These are phyloP conservation scores for Diddensiella transvaalensis DNA, from an alignment of 805 yeast genomes.

Conservation along the genomic window DNA sequence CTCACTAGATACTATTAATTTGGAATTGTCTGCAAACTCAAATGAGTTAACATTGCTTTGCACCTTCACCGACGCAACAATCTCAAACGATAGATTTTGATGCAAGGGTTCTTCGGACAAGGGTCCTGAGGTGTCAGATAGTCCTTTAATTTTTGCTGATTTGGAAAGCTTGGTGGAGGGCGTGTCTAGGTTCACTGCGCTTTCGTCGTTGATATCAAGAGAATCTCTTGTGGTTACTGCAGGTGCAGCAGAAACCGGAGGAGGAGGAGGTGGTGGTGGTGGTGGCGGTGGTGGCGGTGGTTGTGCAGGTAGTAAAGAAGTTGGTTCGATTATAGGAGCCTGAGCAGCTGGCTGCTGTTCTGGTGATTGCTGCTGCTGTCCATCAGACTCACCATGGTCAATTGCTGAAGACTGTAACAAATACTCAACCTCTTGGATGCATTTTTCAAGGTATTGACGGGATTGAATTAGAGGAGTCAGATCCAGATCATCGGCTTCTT, in stretches of 20 bases:
- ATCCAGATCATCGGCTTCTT: constrained; percentile 16
- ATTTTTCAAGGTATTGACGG: constrained; percentile 32
- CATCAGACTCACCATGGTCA: constrained; percentile 16
- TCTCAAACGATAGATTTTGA: no score
- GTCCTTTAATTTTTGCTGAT: not conserved
- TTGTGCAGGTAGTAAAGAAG: constrained; percentile 6
- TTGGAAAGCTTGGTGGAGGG: constrained; percentile 10
- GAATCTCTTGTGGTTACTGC: not conserved
- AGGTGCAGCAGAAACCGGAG: constrained; percentile 5
- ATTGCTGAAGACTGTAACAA: constrained; percentile 27
- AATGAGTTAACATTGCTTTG: no score
- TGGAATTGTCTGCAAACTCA: no score
- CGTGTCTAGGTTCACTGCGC: constrained; percentile 8
- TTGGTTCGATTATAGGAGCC: constrained; percentile 1
- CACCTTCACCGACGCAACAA: no score
- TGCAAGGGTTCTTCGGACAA: no score
- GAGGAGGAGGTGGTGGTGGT: not conserved
- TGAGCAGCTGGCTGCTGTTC: not conserved
- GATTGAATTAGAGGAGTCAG: constrained; percentile 26
- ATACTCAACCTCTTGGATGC: constrained; percentile 36
- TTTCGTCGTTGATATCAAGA: constrained; percentile 6
- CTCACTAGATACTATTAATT: no score
- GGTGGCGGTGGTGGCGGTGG: constrained; percentile 6
- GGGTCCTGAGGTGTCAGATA: no score
- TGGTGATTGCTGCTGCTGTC: not conserved